Percentiles rank a stretch among this genome's conserved stretches.
Evolutionary conservation across 2,329 filamentous ascomycete genomes (phyloP).

Genomic region (Pestalotiopsis sp.): DNA sequence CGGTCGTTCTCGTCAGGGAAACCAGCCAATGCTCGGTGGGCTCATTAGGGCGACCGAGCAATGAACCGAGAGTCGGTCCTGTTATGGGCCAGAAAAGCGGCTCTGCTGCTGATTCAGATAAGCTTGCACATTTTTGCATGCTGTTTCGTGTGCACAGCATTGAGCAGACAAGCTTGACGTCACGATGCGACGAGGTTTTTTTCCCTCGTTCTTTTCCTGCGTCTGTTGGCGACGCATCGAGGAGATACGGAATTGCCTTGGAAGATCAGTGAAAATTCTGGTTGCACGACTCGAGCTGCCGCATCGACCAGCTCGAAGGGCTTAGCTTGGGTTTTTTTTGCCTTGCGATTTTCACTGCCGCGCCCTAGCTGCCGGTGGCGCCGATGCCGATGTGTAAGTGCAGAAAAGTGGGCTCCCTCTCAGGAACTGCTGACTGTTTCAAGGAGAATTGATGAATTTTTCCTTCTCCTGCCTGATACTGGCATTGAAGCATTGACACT

Average conservation of each 20-base stretch:
- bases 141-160: constrained; percentile 4
- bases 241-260: neutral
- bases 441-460: neutral
- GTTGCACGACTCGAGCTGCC: neutral
- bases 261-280: neutral
- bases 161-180: neutral
- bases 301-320: neutral
- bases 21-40: constrained; percentile 1
- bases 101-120: constrained; percentile 9
- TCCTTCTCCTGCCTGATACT: neutral
- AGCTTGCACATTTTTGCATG: neutral
- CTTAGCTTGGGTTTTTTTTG: neutral
- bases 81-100: constrained; percentile 15
- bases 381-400: neutral
- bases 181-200: neutral
- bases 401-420: neutral
- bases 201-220: neutral
- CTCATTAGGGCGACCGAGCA: constrained; percentile 12
- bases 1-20: constrained; percentile 10
- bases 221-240: neutral
- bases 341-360: neutral
- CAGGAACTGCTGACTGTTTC: neutral
- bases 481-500: neutral
- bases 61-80: constrained; percentile 17
- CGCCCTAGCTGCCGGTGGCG: constrained; percentile 3